phyloP scores from a whole-genome alignment of 257 asterid genomes.

The Solanum paucissectum region DNA sequence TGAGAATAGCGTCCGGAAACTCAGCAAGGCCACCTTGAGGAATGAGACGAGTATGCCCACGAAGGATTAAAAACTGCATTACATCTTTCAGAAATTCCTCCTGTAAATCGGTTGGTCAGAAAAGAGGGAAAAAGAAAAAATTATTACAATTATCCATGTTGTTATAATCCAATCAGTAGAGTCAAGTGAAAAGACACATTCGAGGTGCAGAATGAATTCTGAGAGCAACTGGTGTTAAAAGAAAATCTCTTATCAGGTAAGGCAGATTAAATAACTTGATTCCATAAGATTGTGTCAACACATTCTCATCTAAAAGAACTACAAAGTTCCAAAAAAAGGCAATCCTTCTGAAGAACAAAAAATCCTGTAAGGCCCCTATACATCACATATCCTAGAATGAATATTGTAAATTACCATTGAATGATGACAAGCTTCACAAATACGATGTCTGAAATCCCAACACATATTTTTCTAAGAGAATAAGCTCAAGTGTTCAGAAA shows the following conservation, averaged over 20 bases:
- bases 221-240: not conserved
- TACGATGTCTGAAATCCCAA: not conserved
- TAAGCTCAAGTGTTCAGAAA: not conserved
- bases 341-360: not conserved
- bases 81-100: constrained; percentile 95
- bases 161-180: not conserved
- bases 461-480: not conserved
- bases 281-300: not conserved
- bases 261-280: not conserved
- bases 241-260: not conserved
- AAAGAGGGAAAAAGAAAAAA: not conserved
- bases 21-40: constrained; percentile 98
- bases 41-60: constrained; percentile 95
- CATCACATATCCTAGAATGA: not conserved
- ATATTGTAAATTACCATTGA: not conserved
- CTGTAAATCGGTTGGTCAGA: constrained; percentile 19
- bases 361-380: not conserved
- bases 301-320: not conserved
- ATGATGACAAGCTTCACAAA: not conserved
- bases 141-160: not conserved
- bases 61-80: constrained; percentile 89
- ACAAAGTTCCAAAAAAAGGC: not conserved
- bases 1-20: constrained; percentile 97
- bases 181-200: not conserved
- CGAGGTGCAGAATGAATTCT: not conserved